These are phyloP conservation scores for Firmiana major DNA, from an alignment of 345 rosid genomes.

Conservation along the genomic window DNA sequence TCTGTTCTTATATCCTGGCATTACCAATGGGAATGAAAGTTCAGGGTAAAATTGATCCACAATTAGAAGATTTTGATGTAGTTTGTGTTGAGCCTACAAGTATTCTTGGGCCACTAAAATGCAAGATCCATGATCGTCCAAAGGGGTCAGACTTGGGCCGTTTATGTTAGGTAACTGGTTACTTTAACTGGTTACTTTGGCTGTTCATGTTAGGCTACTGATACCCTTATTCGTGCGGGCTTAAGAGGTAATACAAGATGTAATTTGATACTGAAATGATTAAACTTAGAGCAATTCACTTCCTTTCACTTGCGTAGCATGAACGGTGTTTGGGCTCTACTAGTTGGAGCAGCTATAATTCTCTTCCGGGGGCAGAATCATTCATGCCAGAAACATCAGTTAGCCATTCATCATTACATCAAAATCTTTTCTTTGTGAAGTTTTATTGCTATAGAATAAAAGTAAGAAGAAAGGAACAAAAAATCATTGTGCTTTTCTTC, in stretches of 20 bases:
- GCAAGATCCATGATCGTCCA: no score
- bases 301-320: not conserved
- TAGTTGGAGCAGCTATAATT: not conserved
- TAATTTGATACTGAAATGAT: no score
- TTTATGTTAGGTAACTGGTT: no score
- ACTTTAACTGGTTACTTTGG: no score
- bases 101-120: no score
- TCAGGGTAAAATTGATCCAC: not conserved
- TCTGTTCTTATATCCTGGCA: not conserved
- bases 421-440: not conserved
- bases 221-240: no score
- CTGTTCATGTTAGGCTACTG: no score
- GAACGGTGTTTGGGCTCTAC: not conserved
- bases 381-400: not conserved
- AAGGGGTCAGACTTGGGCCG: no score
- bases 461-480: slow-evolving; percentile 1
- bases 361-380: not conserved
- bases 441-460: not conserved
- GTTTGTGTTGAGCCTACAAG: no score
- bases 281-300: no score
- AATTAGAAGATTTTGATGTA: not conserved
- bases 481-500: slow-evolving; percentile 4
- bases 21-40: not conserved
- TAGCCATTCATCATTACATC: not conserved
- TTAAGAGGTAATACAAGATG: no score